phyloP scores from a whole-genome alignment of 2,329 filamentous ascomycete genomes.

The Beauveria sp. region DNA sequence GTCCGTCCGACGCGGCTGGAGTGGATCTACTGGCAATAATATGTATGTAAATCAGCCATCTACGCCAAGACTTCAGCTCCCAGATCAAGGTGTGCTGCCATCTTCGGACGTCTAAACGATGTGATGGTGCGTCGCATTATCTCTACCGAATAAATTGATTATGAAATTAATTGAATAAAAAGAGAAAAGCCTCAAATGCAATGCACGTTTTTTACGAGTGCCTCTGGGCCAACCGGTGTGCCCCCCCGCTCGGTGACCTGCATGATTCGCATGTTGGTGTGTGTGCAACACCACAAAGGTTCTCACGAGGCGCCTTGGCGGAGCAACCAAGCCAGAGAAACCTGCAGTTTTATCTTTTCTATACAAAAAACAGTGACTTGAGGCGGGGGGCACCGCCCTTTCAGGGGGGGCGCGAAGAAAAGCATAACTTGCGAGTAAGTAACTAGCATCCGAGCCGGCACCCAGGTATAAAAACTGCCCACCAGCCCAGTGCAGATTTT shows the following conservation, averaged over 20 bases:
- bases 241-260: neutral
- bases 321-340: neutral
- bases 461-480: neutral
- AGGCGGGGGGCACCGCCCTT: neutral
- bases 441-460: neutral
- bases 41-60: neutral
- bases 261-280: neutral
- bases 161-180: neutral
- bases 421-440: neutral
- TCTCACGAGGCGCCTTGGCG: conserved; percentile 12
- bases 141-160: neutral
- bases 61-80: neutral
- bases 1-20: neutral
- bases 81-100: neutral
- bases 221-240: too few species aligned
- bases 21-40: conserved; percentile 1
- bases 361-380: neutral
- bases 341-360: neutral
- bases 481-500: neutral
- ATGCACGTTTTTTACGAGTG: too few species aligned
- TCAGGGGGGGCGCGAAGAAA: neutral
- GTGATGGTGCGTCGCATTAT: too few species aligned
- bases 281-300: conserved; percentile 8
- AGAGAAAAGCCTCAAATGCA: too few species aligned
- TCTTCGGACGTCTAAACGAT: too few species aligned